Conservation (phyloP, 2,329 filamentous ascomycete genomes). For the Colletotrichum sp. region DNA sequence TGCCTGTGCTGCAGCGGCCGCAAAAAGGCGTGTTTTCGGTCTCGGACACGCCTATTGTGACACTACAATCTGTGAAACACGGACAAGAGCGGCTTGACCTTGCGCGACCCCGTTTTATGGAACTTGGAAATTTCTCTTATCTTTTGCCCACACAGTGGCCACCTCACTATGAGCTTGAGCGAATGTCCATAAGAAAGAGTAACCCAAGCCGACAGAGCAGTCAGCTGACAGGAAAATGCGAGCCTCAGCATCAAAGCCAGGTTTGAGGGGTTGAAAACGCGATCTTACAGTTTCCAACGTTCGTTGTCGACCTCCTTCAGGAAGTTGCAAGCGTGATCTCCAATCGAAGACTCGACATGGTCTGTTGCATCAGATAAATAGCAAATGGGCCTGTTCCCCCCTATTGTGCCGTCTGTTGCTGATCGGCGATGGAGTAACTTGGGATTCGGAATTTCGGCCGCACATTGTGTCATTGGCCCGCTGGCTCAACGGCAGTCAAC, state of each 20-base stretch:
- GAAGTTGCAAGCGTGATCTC: not conserved
- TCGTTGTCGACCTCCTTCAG: not conserved
- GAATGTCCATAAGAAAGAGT: not conserved
- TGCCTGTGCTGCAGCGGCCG: not conserved
- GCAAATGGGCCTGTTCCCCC: not conserved
- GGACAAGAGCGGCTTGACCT: not conserved
- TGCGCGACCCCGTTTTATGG: not conserved
- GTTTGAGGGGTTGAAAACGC: not conserved
- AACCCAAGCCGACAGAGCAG: not conserved
- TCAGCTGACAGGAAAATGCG: fast-evolving
- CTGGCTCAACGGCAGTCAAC: not conserved
- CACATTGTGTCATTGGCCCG: not conserved
- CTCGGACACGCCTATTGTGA: not conserved
- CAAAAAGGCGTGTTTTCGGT: not conserved
- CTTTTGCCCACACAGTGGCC: not conserved
- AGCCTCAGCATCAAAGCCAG: not conserved
- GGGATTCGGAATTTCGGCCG: not conserved
- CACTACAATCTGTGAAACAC: not conserved
- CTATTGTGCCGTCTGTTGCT: not conserved
- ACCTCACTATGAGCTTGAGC: not conserved
- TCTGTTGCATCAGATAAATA: not conserved
- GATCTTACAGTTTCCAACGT: not conserved
- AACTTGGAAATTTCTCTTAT: not conserved
- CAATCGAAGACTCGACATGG: not conserved
- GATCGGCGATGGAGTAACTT: not conserved